These are phyloP conservation scores for Triticum turgidum DNA, from an alignment of 176 grass and related monocot species.

Conservation along the genomic window DNA sequence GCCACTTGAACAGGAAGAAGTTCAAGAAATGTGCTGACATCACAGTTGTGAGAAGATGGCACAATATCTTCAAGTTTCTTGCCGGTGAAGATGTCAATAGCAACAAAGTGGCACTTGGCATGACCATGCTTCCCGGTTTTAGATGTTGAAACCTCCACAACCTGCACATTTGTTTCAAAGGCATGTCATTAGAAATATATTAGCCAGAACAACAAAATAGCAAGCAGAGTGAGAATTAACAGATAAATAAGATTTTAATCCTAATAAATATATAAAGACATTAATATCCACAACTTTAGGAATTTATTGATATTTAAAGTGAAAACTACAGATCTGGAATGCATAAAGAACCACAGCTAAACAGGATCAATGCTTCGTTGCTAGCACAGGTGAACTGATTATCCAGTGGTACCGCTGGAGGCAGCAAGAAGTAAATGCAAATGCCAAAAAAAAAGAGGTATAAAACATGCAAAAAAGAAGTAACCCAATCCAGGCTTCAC, in stretches of 20 bases:
- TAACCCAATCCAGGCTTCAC: neutral
- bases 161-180: conserved; percentile 27
- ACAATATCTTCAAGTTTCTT: conserved; percentile 66
- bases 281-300: neutral
- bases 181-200: neutral
- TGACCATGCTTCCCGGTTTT: conserved; percentile 65
- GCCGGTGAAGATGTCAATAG: conserved; percentile 49
- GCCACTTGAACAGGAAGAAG: neutral
- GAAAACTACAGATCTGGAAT: neutral
- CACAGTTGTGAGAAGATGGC: conserved; percentile 62
- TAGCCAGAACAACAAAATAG: neutral
- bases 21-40: conserved; percentile 37
- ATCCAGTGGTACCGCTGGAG: neutral
- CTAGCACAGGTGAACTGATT: neutral
- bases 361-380: neutral
- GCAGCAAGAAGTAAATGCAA: neutral
- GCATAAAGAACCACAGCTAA: neutral
- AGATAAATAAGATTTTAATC: neutral
- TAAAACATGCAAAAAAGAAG: neutral
- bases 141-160: conserved; percentile 60
- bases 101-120: conserved; percentile 58
- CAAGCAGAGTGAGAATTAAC: neutral
- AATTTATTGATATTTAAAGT: neutral
- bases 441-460: neutral
- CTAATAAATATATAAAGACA: neutral